Conservation (phyloP, 192 early-diverging fungal species). For the Umbelopsis ramanniana region DNA sequence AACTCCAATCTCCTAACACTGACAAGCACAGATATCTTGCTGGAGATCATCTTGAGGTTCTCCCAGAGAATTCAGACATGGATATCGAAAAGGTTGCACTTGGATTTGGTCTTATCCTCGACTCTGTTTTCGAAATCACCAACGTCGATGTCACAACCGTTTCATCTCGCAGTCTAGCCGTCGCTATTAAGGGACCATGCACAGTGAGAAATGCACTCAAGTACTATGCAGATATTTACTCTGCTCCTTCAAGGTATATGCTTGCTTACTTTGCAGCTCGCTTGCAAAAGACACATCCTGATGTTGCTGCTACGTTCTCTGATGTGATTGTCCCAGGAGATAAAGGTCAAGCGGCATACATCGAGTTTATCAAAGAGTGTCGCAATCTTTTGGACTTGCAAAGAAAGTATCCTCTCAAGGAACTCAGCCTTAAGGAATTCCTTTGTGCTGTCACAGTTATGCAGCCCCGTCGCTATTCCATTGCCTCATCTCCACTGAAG, state of each 20-base stretch:
- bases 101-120: conserved; percentile 52
- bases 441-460: conserved; percentile 48
- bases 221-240: conserved; percentile 51
- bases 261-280: conserved; percentile 43
- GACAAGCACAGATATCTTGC: conserved; percentile 37
- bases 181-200: conserved; percentile 43
- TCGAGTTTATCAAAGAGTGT: conserved; percentile 43
- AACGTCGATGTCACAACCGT: conserved; percentile 20
- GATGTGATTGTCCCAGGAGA: conserved; percentile 37
- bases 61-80: conserved; percentile 44
- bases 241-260: conserved; percentile 48
- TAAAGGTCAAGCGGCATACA: conserved; percentile 38
- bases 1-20: conserved; percentile 32
- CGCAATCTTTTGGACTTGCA: conserved; percentile 56
- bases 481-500: conserved; percentile 68
- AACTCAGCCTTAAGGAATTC: conserved; percentile 47
- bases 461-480: conserved; percentile 88
- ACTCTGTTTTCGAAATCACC: conserved; percentile 54
- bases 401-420: conserved; percentile 42
- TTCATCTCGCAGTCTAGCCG: conserved; percentile 51
- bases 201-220: conserved; percentile 52
- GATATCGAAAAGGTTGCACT: conserved; percentile 49
- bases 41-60: conserved; percentile 61
- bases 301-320: conserved; percentile 38
- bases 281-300: conserved; percentile 37